These are phyloP conservation scores for Phytophthora lateralis DNA, from an alignment of 352 stramenopile genomes.

Conservation along the genomic window DNA sequence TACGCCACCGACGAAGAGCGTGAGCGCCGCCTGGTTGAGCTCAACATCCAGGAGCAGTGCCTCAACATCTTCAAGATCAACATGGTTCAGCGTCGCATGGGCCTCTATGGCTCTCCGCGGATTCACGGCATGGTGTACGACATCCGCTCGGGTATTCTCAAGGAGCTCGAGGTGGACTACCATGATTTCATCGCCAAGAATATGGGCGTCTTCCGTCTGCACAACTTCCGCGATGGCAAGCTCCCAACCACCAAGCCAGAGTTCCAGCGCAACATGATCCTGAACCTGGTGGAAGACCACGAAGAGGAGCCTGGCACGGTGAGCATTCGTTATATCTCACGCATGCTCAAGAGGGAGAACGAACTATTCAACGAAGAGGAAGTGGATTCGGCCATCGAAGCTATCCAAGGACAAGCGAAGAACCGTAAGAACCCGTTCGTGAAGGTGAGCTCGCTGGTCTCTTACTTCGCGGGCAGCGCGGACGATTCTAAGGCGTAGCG, in stretches of 20 bases:
- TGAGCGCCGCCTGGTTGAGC: conserved; percentile 63
- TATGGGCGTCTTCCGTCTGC: conserved; percentile 55
- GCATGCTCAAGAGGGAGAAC: conserved; percentile 56
- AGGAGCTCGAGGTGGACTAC: conserved; percentile 73
- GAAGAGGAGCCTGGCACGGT: conserved; percentile 60
- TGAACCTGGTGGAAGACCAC: conserved; percentile 56
- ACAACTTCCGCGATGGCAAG: conserved; percentile 60
- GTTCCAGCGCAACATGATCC: conserved; percentile 65
- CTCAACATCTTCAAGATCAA: conserved; percentile 90
- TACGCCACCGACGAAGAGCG: conserved; percentile 33
- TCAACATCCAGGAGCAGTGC: conserved; percentile 87
- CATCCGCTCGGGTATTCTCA: conserved; percentile 59
- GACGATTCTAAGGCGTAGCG: conserved; percentile 16
- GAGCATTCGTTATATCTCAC: conserved; percentile 59
- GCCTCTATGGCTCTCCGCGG: conserved; percentile 65
- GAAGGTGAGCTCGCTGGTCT: conserved; percentile 42
- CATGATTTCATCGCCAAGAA: conserved; percentile 46
- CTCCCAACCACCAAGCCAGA: conserved; percentile 53
- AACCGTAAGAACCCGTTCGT: conserved; percentile 45
- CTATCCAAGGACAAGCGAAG: conserved; percentile 34
- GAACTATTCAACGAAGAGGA: conserved; percentile 60
- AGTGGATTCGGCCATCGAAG: conserved; percentile 54
- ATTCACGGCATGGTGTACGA: conserved; percentile 83
- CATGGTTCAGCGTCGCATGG: conserved; percentile 73
- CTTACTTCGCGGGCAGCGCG: conserved; percentile 34